Conservation (phyloP, 2,329 filamentous ascomycete species). For the Macrophomina phaseolina region DNA sequence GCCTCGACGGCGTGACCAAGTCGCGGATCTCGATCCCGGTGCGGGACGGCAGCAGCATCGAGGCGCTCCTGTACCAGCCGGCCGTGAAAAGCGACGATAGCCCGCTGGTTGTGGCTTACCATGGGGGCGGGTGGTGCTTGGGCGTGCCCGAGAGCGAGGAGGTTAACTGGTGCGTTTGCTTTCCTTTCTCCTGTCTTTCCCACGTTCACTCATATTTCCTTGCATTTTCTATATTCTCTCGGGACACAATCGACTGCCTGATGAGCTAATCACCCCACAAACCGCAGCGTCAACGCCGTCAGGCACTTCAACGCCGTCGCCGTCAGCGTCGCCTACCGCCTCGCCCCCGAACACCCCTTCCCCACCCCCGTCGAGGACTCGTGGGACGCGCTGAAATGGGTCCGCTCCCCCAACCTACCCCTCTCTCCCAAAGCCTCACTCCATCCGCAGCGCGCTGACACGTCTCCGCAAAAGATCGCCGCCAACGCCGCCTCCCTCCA, state of each 20-base stretch:
- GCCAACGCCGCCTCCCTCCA: constrained; percentile 29
- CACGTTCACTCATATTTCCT: not conserved
- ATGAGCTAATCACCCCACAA: constrained; percentile 18
- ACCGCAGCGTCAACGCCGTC: constrained; percentile 47
- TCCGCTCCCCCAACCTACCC: not conserved
- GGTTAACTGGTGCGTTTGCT: not conserved
- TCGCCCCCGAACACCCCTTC: constrained; percentile 67
- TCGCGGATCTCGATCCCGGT: constrained; percentile 1
- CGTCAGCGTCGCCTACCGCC: constrained; percentile 65
- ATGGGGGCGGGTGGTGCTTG: constrained; percentile 33
- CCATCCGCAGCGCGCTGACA: not conserved
- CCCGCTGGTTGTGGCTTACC: constrained; percentile 33
- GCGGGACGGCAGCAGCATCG: constrained; percentile 10
- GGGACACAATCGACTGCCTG: not conserved
- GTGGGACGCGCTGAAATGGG: constrained; percentile 30
- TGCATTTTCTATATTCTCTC: not conserved
- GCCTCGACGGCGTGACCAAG: constrained; percentile 14
- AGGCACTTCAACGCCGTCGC: constrained; percentile 63
- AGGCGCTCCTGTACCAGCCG: constrained; percentile 14
- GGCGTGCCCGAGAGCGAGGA: constrained; percentile 31
- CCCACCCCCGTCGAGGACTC: constrained; percentile 66
- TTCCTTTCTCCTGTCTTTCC: not conserved
- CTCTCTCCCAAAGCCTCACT: no score
- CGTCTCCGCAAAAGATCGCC: constrained; percentile 4
- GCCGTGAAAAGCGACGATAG: not conserved